Conservation (phyloP, 2,329 filamentous ascomycete genomes). For the Daldinia eschscholtzii region DNA sequence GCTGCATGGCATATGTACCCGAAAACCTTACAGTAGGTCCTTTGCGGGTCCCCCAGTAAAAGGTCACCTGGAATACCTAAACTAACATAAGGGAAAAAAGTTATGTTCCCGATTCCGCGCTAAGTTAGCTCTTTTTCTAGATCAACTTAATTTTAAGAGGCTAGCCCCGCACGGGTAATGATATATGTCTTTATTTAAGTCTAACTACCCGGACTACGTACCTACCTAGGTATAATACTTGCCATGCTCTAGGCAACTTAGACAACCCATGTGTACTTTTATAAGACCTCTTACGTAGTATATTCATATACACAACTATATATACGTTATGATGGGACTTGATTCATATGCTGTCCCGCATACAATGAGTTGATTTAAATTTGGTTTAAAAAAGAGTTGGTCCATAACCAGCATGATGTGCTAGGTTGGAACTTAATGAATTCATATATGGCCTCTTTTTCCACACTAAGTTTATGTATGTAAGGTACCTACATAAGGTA, state of each 20-base stretch:
- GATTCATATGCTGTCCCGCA: not conserved
- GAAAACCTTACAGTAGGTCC: conserved; percentile 3
- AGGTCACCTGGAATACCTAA: conserved; percentile 19
- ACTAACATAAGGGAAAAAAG: conserved; percentile 26
- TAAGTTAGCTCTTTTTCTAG: conserved; percentile 25
- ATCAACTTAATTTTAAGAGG: conserved; percentile 13
- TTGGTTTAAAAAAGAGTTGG: not conserved
- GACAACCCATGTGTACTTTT: not conserved
- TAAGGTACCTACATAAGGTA: too few species aligned
- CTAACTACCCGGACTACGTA: conserved; percentile 3
- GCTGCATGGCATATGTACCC: conserved; percentile 9
- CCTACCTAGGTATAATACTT: not conserved
- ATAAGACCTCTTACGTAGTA: not conserved
- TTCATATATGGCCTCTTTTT: too few species aligned
- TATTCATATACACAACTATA: not conserved
- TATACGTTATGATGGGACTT: not conserved
- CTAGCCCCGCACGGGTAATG: conserved; percentile 17
- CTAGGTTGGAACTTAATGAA: too few species aligned
- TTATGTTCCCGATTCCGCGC: conserved; percentile 19
- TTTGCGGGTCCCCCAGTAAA: conserved; percentile 11
- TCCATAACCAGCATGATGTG: too few species aligned
- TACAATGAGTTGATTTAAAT: not conserved
- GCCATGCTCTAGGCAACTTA: not conserved
- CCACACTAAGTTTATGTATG: too few species aligned
- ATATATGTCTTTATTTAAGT: conserved; percentile 14